Conservation (phyloP, 1,284 basidiomycete species). For the Sanghuangporus weigelae region DNA sequence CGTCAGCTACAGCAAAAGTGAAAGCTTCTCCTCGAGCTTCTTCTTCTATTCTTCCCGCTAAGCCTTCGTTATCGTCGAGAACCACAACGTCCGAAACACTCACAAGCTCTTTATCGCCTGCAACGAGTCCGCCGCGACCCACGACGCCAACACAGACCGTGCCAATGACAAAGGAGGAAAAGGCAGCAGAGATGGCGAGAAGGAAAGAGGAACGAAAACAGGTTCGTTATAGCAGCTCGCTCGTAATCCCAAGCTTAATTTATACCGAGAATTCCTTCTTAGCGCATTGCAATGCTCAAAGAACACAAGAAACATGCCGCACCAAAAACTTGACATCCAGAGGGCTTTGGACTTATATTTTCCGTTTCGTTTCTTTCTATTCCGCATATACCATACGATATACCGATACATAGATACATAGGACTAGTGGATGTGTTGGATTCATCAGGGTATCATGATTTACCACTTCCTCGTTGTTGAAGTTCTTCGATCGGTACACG, state of each 20-base stretch:
- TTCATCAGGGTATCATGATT: constrained; percentile 15
- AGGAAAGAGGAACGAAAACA: constrained; percentile 85
- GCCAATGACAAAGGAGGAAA: constrained; percentile 79
- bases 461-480: constrained; percentile 26
- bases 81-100: neutral
- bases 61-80: neutral
- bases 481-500: constrained; percentile 61
- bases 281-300: constrained; percentile 68
- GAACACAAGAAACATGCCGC: constrained; percentile 52
- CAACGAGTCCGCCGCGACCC: constrained; percentile 18
- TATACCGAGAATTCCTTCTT: constrained; percentile 12
- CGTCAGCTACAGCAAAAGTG: neutral
- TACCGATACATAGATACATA: constrained; percentile 9
- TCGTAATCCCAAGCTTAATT: neutral
- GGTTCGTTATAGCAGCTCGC: constrained; percentile 35
- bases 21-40: constrained; percentile 2
- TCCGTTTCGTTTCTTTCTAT: neutral
- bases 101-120: constrained; percentile 18
- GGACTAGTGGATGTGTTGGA: neutral
- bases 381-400: constrained; percentile 1
- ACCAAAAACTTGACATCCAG: constrained; percentile 3
- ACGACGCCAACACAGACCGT: constrained; percentile 24
- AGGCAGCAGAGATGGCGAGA: constrained; percentile 82
- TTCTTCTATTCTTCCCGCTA: neutral
- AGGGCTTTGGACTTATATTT: neutral